Conservation (phyloP, 148 eudicot species). For the Mesembryanthemum crystallinum region DNA sequence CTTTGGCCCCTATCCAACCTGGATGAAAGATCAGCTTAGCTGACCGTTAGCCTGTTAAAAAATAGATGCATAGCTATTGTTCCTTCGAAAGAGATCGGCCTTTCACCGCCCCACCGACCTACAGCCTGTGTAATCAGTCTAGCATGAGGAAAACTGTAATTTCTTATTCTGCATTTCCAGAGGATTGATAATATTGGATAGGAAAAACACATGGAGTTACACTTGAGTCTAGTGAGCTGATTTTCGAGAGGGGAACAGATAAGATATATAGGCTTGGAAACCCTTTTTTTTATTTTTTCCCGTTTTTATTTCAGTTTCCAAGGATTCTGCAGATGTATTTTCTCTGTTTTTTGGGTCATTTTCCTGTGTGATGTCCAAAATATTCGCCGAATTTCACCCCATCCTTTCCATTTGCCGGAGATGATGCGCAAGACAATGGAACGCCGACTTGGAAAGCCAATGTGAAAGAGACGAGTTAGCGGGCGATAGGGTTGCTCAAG, state of each 20-base stretch:
- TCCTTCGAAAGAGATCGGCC: too few relatives aligned
- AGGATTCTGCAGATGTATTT: constrained; percentile 10
- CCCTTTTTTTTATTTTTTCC: neutral
- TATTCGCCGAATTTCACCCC: too few relatives aligned
- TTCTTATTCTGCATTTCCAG: neutral
- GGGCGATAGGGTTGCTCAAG: neutral
- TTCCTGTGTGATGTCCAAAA: neutral
- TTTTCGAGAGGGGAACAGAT: constrained; percentile 8
- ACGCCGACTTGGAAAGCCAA: constrained; percentile 22
- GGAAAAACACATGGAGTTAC: too few relatives aligned
- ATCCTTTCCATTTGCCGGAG: constrained; percentile 12
- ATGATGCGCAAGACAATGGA: constrained; percentile 3
- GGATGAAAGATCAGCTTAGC: neutral
- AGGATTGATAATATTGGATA: neutral
- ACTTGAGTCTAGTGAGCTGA: neutral
- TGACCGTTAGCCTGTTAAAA: constrained; percentile 13
- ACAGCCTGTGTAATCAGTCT: too few relatives aligned
- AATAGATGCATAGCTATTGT: neutral
- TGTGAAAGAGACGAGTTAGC: constrained; percentile 24
- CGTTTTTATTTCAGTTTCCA: neutral
- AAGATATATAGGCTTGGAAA: neutral
- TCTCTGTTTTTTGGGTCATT: neutral
- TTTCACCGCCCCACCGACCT: too few relatives aligned
- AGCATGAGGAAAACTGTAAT: neutral
- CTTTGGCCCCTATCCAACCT: constrained; percentile 20